A percentile compares a stretch with the other conserved stretches of the same genome.
phyloP scores from a whole-genome alignment of 1,284 basidiomycete genomes.

The Melampsora larici-populina region DNA sequence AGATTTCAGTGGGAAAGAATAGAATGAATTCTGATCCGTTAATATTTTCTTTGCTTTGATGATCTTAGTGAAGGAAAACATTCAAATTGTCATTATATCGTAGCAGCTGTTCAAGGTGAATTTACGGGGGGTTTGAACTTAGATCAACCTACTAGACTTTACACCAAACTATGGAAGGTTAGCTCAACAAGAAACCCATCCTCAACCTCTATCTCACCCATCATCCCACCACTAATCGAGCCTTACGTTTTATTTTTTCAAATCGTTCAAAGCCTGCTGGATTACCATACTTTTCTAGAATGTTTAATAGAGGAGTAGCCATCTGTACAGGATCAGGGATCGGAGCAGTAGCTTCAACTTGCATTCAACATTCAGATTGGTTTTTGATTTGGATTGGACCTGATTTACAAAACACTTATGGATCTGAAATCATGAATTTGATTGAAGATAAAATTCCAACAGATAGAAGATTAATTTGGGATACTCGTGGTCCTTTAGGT shows the following conservation, averaged over 20 bases:
- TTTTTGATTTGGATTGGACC: constrained; percentile 67
- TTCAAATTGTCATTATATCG: constrained; percentile 69
- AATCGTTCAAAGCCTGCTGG: constrained; percentile 66
- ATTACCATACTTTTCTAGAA: constrained; percentile 69
- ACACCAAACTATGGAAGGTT: constrained; percentile 71
- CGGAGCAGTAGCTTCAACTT: constrained; percentile 69
- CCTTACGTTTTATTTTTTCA: constrained; percentile 44
- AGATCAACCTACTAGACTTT: constrained; percentile 65
- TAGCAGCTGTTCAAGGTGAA: constrained; percentile 68
- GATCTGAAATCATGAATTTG: constrained; percentile 67
- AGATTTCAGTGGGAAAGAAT: no score
- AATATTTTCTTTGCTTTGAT: neutral
- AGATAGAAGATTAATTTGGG: constrained; percentile 68
- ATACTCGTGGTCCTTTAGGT: constrained; percentile 65
- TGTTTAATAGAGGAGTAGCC: constrained; percentile 70
- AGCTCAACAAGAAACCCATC: constrained; percentile 25
- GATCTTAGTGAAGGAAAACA: constrained; percentile 63
- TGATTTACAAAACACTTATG: constrained; percentile 63
- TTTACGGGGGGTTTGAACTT: constrained; percentile 68
- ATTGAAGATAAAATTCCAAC: constrained; percentile 66
- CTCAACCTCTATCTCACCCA: no score
- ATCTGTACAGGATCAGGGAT: constrained; percentile 73
- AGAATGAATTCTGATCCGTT: neutral
- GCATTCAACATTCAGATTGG: constrained; percentile 68
- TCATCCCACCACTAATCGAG: constrained; percentile 60